Base-by-base conservation (phyloP, 2,329 filamentous ascomycete genomes). In the Pseudonectria foliicola region DNA sequence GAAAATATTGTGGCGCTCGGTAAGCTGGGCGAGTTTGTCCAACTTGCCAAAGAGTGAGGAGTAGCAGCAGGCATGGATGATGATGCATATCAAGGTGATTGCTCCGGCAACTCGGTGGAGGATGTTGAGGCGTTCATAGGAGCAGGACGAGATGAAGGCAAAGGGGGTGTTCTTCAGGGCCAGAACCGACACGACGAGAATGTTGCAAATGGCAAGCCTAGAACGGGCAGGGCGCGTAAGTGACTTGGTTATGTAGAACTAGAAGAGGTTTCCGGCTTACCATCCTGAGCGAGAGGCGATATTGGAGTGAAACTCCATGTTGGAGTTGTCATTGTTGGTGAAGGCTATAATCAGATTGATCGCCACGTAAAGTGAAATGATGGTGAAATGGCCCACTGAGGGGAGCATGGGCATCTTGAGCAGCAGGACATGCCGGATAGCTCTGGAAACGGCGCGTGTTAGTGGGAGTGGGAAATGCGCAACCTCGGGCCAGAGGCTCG, bases 121-220 rank as follows among this genome's bases (percentile, higher is more conserved):
- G 31, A 70, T 62, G 45, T 77, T 78, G 33, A 80, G 64, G 13
- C 71, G 64, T 40, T 79, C 75, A 49, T 80, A 75, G 5, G 73
- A 77, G 47, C 69, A 72, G 2, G 65, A 57, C 2, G 69, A 70
- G 10, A 80, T 43, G 39, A 67, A 66, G 0, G 68, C 68, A 13
- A 79, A 52, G 0, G 74, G 75, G 0, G 74, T 78, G 47, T 78
- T 77, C 45, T 77, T 77, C 27, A 79, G 58, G 1, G 68, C 63
- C 12, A 80, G 56, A 31, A 77, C 69, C 10, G 75, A 59, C 10
- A 75, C 62, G 12, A 80, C 55, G 10, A 61, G 55, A 21, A 75
- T 51, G 44, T 79, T 79, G 10, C 42, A 49, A 12, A 65, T 44
- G 1, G 58, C 50, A 38, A 67, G 50, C 64, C 64, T 67, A 18